Base-by-base conservation (phyloP, 768 basidiomycete species). In the Stropharia rugosoannulata region DNA sequence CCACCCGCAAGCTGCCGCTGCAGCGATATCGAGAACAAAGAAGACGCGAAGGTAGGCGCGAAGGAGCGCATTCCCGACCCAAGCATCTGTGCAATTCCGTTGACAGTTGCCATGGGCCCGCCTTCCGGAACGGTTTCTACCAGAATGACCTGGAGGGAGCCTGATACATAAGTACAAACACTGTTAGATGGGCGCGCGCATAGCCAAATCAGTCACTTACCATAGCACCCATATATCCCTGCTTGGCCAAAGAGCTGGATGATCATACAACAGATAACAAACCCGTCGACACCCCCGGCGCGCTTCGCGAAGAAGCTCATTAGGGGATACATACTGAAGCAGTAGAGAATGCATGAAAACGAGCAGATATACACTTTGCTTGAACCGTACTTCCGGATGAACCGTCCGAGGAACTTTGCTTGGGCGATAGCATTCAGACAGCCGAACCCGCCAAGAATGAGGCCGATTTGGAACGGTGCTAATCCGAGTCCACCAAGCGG, bases 401-500 rank as follows among this genome's bases (percentile, higher is more conserved):
- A 53, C 9, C 52, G 52, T 2, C 62, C 62, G 29, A 63, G 62
- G 25, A 57, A 57, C 1, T 55, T 57, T 16, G 55, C 56, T 27
- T 63, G 62, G 7, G 55, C 47, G 22, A 61, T 49, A 7, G 62
- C 56, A 45, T 63, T 63, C 48, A 61, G 40, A 16, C 55, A 50
- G 8, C 63, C 63, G 51, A 75, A 61, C 13, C 84, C 84, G 8
- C 86, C 86, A 32, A 60, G 53, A 1, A 49, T 58, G n/a, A 80
- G 76, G 5, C 89, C 90, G 37, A 91, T 91, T 4, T 66, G 63
- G 38, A 80, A 77, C 2, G 90, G 85, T 25, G 76, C 70, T 45
- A 91, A 71, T 4, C 86, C 87, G 5, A 89, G 78, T 0, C 89
- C 89, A 29, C 89, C 89, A 3, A 80, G 73, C 13, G 71, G 66